Conservation (phyloP, 2,329 filamentous ascomycete genomes). For the Aspergillus sp. region DNA sequence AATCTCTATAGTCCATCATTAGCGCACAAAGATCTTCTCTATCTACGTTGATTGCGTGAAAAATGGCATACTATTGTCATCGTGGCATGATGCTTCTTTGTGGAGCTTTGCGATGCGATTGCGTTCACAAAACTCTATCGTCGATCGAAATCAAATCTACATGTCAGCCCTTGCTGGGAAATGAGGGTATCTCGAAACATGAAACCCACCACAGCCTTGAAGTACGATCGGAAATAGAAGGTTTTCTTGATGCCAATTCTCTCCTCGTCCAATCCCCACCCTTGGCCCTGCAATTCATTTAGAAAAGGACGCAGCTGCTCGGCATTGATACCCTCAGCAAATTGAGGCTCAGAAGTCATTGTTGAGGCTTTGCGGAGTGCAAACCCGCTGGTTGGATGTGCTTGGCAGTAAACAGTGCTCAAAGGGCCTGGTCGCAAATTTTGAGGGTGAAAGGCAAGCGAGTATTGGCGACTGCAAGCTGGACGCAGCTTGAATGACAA, state of each 20-base stretch:
- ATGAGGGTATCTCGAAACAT: neutral
- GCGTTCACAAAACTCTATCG: conserved; percentile 38
- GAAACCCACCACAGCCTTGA: conserved; percentile 32
- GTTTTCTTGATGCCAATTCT: conserved; percentile 38
- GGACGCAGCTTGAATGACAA: neutral
- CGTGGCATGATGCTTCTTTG: conserved; percentile 40
- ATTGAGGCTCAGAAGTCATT: conserved; percentile 21
- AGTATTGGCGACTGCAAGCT: neutral
- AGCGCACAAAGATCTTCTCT: conserved; percentile 5
- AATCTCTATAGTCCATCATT: conserved; percentile 26
- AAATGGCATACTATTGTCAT: conserved; percentile 38
- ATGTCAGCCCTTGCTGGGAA: neutral
- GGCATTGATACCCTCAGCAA: conserved; percentile 32
- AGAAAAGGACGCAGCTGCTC: conserved; percentile 25
- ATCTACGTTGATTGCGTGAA: neutral
- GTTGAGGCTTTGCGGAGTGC: conserved; percentile 20
- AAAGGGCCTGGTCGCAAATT: neutral
- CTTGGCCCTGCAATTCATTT: conserved; percentile 26
- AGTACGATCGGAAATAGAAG: conserved; percentile 41
- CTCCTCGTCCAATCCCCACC: conserved; percentile 36
- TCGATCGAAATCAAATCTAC: neutral
- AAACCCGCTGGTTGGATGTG: neutral
- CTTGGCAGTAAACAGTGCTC: neutral
- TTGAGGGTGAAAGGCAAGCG: neutral
- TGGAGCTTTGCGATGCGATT: conserved; percentile 37